Evolutionary conservation across 768 basidiomycete genomes (phyloP).

Genomic region (Serendipita sp.): DNA sequence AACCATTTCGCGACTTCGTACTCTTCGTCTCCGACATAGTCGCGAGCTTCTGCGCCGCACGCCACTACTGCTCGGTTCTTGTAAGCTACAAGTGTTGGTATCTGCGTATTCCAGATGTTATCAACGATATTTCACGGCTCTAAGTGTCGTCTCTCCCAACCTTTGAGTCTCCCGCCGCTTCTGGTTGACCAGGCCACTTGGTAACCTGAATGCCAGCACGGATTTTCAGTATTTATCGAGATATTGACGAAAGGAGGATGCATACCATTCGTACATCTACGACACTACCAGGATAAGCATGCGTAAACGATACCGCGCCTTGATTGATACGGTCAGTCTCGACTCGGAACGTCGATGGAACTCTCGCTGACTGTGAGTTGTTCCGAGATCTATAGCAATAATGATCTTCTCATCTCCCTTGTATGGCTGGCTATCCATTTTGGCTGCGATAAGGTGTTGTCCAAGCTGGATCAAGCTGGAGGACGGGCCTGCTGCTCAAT

Average conservation of each 20-base stretch:
- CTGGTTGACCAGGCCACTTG: constrained; percentile 6
- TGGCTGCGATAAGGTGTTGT: too few species aligned
- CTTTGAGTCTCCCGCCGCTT: neutral
- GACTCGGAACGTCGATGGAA: neutral
- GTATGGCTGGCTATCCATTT: neutral
- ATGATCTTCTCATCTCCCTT: neutral
- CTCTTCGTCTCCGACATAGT: neutral
- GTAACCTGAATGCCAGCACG: neutral
- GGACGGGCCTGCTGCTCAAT: too few species aligned
- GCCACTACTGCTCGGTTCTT: neutral
- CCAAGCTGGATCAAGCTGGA: too few species aligned
- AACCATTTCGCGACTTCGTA: neutral
- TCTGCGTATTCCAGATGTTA: neutral
- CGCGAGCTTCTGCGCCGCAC: neutral
- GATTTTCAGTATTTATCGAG: neutral
- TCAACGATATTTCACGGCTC: too few species aligned
- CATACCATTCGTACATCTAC: neutral
- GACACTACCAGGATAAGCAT: neutral
- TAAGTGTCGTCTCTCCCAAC: neutral
- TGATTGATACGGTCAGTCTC: neutral
- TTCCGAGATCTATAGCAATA: neutral
- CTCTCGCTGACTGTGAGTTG: neutral
- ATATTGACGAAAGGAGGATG: neutral
- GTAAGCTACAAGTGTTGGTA: neutral
- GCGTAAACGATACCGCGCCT: constrained; percentile 2